Conservation (phyloP, 2,329 filamentous ascomycete species). For the Thermothelomyces thermophilus region DNA sequence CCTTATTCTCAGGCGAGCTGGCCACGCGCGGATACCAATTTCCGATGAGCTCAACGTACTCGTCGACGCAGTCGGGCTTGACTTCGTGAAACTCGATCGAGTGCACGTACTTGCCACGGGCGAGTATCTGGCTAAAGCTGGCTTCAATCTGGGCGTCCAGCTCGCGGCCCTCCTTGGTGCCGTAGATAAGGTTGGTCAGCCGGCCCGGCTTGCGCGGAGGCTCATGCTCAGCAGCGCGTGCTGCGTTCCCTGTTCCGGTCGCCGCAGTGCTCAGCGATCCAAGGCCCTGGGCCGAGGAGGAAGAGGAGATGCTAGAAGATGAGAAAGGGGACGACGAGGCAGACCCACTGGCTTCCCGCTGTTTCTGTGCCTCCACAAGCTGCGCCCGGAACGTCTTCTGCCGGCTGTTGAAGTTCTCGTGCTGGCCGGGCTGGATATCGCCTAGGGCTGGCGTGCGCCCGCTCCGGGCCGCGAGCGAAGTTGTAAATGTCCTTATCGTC, state of each 20-base stretch:
- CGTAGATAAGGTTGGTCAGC: slow-evolving; percentile 86
- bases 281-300: slow-evolving; percentile 39
- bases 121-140: slow-evolving; percentile 90
- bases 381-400: slow-evolving; percentile 84
- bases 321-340: slow-evolving; percentile 27
- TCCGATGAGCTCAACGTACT: slow-evolving; percentile 85
- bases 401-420: slow-evolving; percentile 70
- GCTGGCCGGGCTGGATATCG: slow-evolving; percentile 69
- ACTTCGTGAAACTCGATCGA: slow-evolving; percentile 96
- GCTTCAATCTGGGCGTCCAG: slow-evolving; percentile 94
- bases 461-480: slow-evolving; percentile 39
- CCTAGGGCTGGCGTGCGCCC: slow-evolving; percentile 66
- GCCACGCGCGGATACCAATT: slow-evolving; percentile 91
- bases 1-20: slow-evolving; percentile 76
- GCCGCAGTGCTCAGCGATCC: slow-evolving; percentile 51
- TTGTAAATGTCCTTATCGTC: slow-evolving; percentile 49
- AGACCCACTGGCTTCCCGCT: slow-evolving; percentile 76
- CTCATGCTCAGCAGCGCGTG: slow-evolving; percentile 51
- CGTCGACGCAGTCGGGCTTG: slow-evolving; percentile 89
- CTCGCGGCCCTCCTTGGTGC: slow-evolving; percentile 89
- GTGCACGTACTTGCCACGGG: slow-evolving; percentile 95
- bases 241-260: slow-evolving; percentile 48
- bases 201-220: slow-evolving; percentile 62
- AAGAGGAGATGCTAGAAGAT: slow-evolving; percentile 31
- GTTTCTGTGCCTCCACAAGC: slow-evolving; percentile 68